Base-by-base conservation (phyloP, 768 basidiomycete species). In the Boletus vinaceobasis region DNA sequence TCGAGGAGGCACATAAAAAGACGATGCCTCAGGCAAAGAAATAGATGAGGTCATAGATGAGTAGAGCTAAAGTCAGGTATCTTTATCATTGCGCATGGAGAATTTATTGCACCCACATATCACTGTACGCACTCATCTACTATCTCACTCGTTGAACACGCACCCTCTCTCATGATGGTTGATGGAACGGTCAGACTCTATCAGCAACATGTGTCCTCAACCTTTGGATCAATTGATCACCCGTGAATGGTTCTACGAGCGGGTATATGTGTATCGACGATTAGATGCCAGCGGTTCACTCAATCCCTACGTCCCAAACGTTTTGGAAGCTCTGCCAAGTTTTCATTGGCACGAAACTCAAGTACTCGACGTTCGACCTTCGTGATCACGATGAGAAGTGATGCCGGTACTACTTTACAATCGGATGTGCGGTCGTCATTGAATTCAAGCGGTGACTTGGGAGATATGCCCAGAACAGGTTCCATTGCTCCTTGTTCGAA, bases 1-100 rank as follows among this genome's bases (percentile, higher is more conserved):
- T 97, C 57, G 85, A 89, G 68, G 92, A 91, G 32, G 89, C 86
- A 14, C 88, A 93, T 69, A 84, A 83, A 71, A 93, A 91, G 79
- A 84, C 86, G 43, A 71, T 87, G 48, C 81, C 83, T 38, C 77
- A 81, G 55, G 71, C 77, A 42, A 90, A 88, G 78, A 87, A 88
- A 75, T 90, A 87, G 76, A 70, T 17, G 23, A n/a, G 40, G n/a
- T 43, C 52, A 31, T 29, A 14, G 14, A 11, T 5, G 33, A 32
- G 11, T 43, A 48, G 38, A 51, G 23, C 27, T 50, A 19, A 50
- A 43, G 23, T 26, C 27, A 23, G 29, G 48, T 37, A 60, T 43
- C 39, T 37, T 53, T 53, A 59, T 43, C 42, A 52, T 38, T 15
- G n/a, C 59, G 23, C 49, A 61, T 39, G 56, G 63, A 66, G 63